A percentile compares a stretch with the other conserved stretches of the same genome.
Evolutionary conservation across 306 rosid species (phyloP).

Genomic region (Arachis stenosperma): DNA sequence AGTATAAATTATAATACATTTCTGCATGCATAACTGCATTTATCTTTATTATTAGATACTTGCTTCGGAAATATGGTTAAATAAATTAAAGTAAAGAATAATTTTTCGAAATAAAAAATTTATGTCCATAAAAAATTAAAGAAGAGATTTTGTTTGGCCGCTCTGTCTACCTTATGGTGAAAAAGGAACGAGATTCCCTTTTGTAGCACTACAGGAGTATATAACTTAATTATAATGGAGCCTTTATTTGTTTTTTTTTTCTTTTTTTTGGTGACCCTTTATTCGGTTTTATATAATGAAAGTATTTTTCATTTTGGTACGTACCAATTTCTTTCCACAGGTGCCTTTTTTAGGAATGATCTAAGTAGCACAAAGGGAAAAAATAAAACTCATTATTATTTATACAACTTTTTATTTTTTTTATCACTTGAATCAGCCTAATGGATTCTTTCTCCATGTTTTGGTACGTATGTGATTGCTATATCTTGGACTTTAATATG

Average conservation of each 20-base stretch:
- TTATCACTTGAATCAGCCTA: background rate
- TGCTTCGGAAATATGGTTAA: background rate
- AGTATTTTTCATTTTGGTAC: background rate
- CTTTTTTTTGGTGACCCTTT: background rate
- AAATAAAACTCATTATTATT: too few relatives aligned
- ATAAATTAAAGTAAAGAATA: background rate
- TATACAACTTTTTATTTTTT: too few relatives aligned
- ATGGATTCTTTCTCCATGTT: background rate
- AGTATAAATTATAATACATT: slow-evolving; percentile 7
- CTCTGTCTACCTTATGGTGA: slow-evolving; percentile 6
- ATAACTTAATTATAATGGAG: slow-evolving; percentile 6
- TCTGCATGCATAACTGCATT: background rate
- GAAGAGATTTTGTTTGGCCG: background rate
- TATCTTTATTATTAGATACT: background rate
- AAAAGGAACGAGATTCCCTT: slow-evolving; percentile 38
- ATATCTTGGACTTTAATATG: background rate
- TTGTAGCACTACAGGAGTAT: background rate
- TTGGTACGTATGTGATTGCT: slow-evolving; percentile 1
- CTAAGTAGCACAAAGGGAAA: background rate
- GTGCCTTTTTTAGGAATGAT: background rate
- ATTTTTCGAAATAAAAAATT: background rate
- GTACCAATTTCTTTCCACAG: background rate
- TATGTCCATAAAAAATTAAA: background rate
- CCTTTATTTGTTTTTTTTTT: background rate
- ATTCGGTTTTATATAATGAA: background rate